Evolutionary conservation across 306 rosid genomes (phyloP), one percentile per base, ranked within the genome.

Genomic region (Cucurbita argyrosperma): DNA sequence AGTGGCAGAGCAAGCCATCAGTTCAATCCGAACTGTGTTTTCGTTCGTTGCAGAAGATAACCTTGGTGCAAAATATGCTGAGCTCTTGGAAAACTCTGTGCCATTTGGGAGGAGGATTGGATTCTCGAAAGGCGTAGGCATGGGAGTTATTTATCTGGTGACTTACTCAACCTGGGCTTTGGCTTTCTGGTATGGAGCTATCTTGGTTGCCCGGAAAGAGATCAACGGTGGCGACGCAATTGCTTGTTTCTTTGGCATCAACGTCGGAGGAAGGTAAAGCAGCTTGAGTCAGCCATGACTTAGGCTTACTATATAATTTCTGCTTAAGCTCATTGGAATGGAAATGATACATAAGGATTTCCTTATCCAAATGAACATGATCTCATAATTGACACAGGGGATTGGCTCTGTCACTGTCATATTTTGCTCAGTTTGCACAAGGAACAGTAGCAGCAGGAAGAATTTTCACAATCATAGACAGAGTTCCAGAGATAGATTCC

Each of bases 171-270:
- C 94, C 30, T 89, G 97, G 96, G 98, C 98, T 4, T 83, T 90
- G 83, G 97, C 96, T 73, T 93, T 93, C 79, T 93, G 92, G 96
- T 93, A 90, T 70, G 94, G 97, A 39, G 76, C 86, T 52, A 54
- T 86, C 72, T 84, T 93, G 81, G 88, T 90, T 73, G 40, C 86
- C 35, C 77, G 10, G 61, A 72, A 77, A 37, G 87, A 93, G 84
- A 82, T 89, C 76, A 59, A 47, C 39, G 98, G 98, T 38, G 96
- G 97, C 38, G 86, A 75, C 37, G 97, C 98, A 68, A 89, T 89
- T 74, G 96, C 96, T 84, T 93, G 96, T 76, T 90, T 90, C 88
- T 90, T 93, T 60, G 98, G 88, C 19, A 96, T 93, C 80, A 93
- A 87, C 79, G 80, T 90, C 0, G 97, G 98, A 7, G 96, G 96